Evolutionary conservation across 1,284 basidiomycete species (phyloP), one percentile per base, ranked within the genome.

Genomic region (Marasmius tenuissimus): DNA sequence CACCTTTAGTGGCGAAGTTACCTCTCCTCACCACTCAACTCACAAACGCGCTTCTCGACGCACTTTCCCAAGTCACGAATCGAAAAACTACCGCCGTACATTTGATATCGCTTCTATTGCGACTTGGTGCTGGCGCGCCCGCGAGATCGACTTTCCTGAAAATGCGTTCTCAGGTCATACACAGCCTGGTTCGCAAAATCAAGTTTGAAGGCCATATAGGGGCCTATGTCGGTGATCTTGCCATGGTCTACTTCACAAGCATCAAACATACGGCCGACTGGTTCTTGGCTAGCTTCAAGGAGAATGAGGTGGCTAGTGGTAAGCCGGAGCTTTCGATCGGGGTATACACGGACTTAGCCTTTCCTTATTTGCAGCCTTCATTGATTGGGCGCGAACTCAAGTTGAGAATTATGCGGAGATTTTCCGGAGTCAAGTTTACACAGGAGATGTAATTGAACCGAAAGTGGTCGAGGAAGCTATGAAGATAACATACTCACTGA

Each of bases 211-310:
- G 97, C 1, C 90, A 97, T 68, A 85, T 94, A n/a, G 84, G 84
- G 6, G 80, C 89, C 57, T 96, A 92, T 67, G 81, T 96, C 55
- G 88, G 87, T 16, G 91, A 96, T 69, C 78, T 97, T 47, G 86
- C 92, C 0, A 82, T 94, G 58, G 91, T 97, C 0, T 85, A 90
- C 63, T 97, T 97, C 69, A 95, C 93, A 0, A 86, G 91, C 7
- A 91, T 97, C 74, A 96, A 95, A 73, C 93, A 99, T 72, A 98
- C 96, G 1, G 93, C 93, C 47, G 97, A 99, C 74, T 99, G 97
- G 97, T 99, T 95, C 75, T 84, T 98, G 71, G 89, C 89, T 1
- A 96, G 94, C 54, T 99, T 98, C 76, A 94, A 91, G 74, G 96
- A 98, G 73, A 95, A 96, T 70, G 88, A 93, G 64, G 94, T 96